Percentiles rank a stretch among this genome's conserved stretches.
These are phyloP conservation scores for Ascobolus immersus DNA, from an alignment of 495 filamentous ascomycete genomes.

Conservation along the genomic window DNA sequence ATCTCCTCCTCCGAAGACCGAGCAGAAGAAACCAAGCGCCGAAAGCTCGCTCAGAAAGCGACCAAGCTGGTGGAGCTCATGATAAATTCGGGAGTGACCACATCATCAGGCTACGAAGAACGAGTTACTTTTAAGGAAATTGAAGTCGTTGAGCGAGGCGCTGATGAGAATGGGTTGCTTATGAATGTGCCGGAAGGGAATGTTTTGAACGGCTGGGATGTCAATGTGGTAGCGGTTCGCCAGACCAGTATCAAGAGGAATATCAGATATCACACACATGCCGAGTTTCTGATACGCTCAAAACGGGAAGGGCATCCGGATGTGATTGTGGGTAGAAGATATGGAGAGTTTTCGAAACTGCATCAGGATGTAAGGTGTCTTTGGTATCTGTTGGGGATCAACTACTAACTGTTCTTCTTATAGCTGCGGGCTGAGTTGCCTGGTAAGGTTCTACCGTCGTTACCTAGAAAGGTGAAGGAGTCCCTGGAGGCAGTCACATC, in stretches of 20 bases:
- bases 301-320: conserved; percentile 45
- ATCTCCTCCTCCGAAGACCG: conserved; percentile 93
- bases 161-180: conserved; percentile 66
- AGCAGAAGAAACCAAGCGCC: conserved; percentile 81
- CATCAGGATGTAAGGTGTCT: conserved; percentile 27
- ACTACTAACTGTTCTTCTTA: conserved; percentile 47
- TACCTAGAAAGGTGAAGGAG: conserved; percentile 75
- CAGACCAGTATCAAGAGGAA: conserved; percentile 60
- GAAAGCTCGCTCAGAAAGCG: conserved; percentile 74
- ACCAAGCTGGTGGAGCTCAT: conserved; percentile 91
- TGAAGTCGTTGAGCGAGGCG: conserved; percentile 79
- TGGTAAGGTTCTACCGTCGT: conserved; percentile 62
- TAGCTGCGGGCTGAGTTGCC: conserved; percentile 61
- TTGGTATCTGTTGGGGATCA: conserved; percentile 53
- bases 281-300: conserved; percentile 74
- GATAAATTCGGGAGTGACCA: conserved; percentile 95
- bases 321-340: conserved; percentile 55
- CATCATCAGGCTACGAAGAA: conserved; percentile 90
- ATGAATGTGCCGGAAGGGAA: conserved; percentile 73
- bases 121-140: conserved; percentile 87
- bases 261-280: conserved; percentile 72
- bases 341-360: conserved; percentile 62
- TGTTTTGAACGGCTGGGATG: conserved; percentile 81
- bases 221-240: conserved; percentile 81
- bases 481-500: conserved; percentile 26